Base-by-base conservation (phyloP, 192 early-diverging fungal species). In the Coemansia guatemalensis region DNA sequence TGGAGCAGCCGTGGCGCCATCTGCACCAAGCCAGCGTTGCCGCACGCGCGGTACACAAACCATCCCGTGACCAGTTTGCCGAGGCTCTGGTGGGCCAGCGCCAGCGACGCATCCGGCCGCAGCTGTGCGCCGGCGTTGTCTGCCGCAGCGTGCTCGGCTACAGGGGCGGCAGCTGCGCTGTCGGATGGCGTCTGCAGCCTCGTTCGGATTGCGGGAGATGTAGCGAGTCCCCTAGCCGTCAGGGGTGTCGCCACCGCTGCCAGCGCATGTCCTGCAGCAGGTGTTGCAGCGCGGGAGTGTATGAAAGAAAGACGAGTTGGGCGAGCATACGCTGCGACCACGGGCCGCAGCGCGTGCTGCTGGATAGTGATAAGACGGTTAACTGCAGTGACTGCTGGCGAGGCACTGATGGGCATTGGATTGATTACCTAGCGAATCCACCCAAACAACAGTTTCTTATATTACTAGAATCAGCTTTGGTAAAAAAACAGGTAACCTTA, bases 31-130 rank as follows among this genome's bases (percentile, higher is more conserved):
- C 61, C 39, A 6, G 64, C 20, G 62, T 58, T 74, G 54, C 69
- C 63, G 51, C 78, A 81, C 21, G 67, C 64, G 21, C 51, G 61
- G 59, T 81, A 81, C 49, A 81, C 78, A 18, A 71, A 30, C 73
- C 73, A 74, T 5, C 61, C 65, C 18, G 72, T 62, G 26, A 62
- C 41, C 55, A 81, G 78, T 68, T 75, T 60, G 25, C 39, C 69
- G 48, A 69, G 21, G 65, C 69, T 62, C 73, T 68, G 72, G 54
- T 68, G 62, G n/a, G 39, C 39, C 39, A 81, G 69, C 22, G 78
- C 73, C 27, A 75, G 73, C 49, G 69, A 53, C 33, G 78, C 53
- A 47, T 81, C 73, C 11, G 78, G 78, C 25, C 57, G 72, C 69
- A 81, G 73, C 20, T 75, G 72, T 39, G 47, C 32, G 24, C 14